Base-by-base conservation (phyloP, 2,329 filamentous ascomycete species). In the Calonectria pteridis region DNA sequence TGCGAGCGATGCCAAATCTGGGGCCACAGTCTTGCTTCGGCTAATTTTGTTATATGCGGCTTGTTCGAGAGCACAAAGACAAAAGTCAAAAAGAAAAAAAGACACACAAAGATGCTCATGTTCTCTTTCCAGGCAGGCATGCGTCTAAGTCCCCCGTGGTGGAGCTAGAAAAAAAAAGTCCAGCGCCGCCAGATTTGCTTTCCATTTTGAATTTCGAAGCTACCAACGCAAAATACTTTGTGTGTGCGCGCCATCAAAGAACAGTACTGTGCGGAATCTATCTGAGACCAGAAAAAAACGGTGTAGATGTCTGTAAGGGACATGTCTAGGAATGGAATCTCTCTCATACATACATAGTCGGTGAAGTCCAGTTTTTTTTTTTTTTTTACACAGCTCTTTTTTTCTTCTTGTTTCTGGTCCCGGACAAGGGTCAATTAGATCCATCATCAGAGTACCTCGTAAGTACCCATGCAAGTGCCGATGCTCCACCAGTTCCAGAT, bases 381-480 rank as follows among this genome's bases (percentile, higher is more conserved):
- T 70, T 35, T 28, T n/a, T n/a, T 29, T 53, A 43, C 16, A 26
- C 43, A 46, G 43, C 63, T 35, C 13, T 53, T 6, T 55, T 64
- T 65, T 43, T 69, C n/a, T 33, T 46, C 43, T 23, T 37, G 20
- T 62, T 29, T 35, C 20, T 43, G 11, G 40, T 10, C 6, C n/a
- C 20, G 33, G 26, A 58, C 58, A n/a, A 49, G 67, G 67, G 37
- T 46, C 29, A 4, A 49, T 29, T 33, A 35, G 65, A 67, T 35
- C 51, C 51, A 43, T 62, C 37, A 46, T n/a, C 28, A 50, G 59
- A 29, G 67, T 70, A 64, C 46, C 59, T 53, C 28, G 26, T 20
- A 70, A 23, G 67, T 70, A 70, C 49, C 26, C 40, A 16, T 46
- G 16, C 46, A 55, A 70, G 49, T 70, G 59, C 59, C 67, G 67